Evolutionary conservation across 306 rosid species (phyloP).

Genomic region (Prunus campanulata): DNA sequence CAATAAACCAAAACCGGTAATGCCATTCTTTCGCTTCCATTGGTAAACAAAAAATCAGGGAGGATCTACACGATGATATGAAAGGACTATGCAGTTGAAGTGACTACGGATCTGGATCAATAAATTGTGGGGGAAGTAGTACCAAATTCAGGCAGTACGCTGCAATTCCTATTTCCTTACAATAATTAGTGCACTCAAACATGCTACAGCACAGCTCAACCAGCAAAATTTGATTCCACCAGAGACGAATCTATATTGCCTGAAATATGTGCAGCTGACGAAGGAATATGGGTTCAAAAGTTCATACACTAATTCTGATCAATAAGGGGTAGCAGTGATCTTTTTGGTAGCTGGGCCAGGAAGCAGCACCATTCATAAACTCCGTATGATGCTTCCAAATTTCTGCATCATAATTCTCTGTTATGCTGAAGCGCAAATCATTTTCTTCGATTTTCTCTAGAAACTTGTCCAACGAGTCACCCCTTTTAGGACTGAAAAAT

Average conservation of each 20-base stretch:
- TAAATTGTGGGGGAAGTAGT: constrained; percentile 19
- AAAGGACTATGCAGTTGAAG: constrained; percentile 1
- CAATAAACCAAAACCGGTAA: neutral
- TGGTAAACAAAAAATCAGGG: constrained; percentile 2
- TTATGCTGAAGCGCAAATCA: constrained; percentile 54
- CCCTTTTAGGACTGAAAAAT: constrained; percentile 77
- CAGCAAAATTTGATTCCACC: neutral
- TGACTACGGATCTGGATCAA: constrained; percentile 33
- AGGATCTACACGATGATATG: constrained; percentile 9
- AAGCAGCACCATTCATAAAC: constrained; percentile 47
- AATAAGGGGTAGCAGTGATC: constrained; percentile 79
- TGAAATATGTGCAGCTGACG: neutral
- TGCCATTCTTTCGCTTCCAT: neutral
- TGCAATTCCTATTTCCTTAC: constrained; percentile 26
- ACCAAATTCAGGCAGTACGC: constrained; percentile 21
- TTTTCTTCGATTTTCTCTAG: constrained; percentile 52
- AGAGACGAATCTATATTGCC: neutral
- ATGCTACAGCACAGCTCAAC: constrained; percentile 21
- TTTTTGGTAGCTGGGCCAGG: constrained; percentile 69
- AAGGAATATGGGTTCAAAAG: constrained; percentile 11
- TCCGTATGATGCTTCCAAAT: constrained; percentile 61
- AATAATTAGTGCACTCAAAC: constrained; percentile 25
- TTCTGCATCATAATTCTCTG: constrained; percentile 60
- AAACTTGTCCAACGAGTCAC: constrained; percentile 66
- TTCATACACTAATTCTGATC: constrained; percentile 59